Evolutionary conservation across 495 filamentous ascomycete species (phyloP), one percentile per base, ranked within the genome.

Genomic region (Staphylotrichum longicolle): DNA sequence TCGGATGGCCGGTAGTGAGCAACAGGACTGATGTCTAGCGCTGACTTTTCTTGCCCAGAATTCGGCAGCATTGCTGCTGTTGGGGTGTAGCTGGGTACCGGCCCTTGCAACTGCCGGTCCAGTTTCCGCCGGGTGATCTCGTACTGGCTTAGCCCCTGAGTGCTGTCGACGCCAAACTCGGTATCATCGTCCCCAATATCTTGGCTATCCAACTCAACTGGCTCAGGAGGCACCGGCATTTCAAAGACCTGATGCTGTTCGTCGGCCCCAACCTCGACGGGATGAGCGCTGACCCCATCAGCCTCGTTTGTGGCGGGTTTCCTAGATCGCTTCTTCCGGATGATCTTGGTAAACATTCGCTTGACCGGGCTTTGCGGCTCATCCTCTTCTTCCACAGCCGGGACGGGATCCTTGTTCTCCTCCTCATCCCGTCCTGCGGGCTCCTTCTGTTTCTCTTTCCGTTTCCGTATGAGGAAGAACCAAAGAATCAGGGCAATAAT

Each of bases 171-270:
- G 7, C 72, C 71, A 33, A 75, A 52, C 37, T 77, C 73, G 14
- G 75, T 72, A 4, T 72, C 69, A 7, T 75, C 71, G 33, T 72
- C 75, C 10, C 64, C 64, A 32, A 71, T 57, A 27, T 74, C 68
- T 33, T 72, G 75, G 52, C 72, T 75, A 46, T 82, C 80, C 34
- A 83, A 69, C 66, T 83, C 81, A 27, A 76, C 78, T 1, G 80
- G 80, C 12, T 74, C 77, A 9, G 73, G 62, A 1, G 77, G 73
- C 10, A 73, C 79, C 15, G 79, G 75, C 57, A 83, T 67, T 61
- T 82, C 79, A 53, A 79, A 82, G 6, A 80, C 65, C 63, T 80
- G 79, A 59, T 82, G 78, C 42, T 66, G 70, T 58, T 66, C 70
- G 54, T 82, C 78, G 7, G 78, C 77, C 10, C 68, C 77, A 5